A percentile compares a stretch with the other conserved stretches of the same genome.
These are phyloP conservation scores for Vitis rotundifolia DNA, from an alignment of 164 flowering plant species.

Conservation along the genomic window DNA sequence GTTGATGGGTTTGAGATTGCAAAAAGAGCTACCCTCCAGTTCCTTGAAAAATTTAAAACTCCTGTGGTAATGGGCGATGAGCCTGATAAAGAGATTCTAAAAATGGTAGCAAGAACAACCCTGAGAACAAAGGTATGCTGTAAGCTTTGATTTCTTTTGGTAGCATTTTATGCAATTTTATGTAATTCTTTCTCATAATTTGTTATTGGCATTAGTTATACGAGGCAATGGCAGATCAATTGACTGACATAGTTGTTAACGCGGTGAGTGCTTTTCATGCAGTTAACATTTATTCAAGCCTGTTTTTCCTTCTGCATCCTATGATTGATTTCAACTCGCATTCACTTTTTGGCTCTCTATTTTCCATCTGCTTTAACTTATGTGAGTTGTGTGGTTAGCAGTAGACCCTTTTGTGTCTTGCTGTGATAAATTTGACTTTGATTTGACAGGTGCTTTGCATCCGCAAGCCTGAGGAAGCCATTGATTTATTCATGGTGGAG, in stretches of 20 bases:
- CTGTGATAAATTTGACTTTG: not conserved
- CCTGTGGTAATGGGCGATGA: slow-evolving; percentile 89
- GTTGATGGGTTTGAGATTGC: slow-evolving; percentile 99
- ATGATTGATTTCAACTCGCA: not conserved
- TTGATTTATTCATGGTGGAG: slow-evolving; percentile 99
- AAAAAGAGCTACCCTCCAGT: slow-evolving; percentile 90
- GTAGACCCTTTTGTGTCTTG: not conserved
- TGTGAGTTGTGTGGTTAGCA: not conserved
- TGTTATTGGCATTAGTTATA: slow-evolving; percentile 45
- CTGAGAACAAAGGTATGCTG: slow-evolving; percentile 81
- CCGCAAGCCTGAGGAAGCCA: slow-evolving; percentile 85
- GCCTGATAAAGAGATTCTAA: slow-evolving; percentile 88
- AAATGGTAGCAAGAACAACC: slow-evolving; percentile 98
- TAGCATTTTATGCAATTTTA: not conserved
- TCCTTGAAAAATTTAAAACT: slow-evolving; percentile 92
- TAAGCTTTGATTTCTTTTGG: not conserved
- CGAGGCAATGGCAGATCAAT: slow-evolving; percentile 91
- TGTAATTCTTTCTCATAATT: not conserved
- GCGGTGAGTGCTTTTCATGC: slow-evolving; percentile 53
- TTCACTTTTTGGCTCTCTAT: not conserved
- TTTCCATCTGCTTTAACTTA: not conserved
- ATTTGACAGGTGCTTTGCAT: slow-evolving; percentile 82
- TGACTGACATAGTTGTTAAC: slow-evolving; percentile 92
- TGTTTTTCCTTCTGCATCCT: not conserved
- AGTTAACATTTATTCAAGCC: not conserved